Conservation (phyloP, 2,329 filamentous ascomycete genomes). For the Bipolaris bicolor region DNA sequence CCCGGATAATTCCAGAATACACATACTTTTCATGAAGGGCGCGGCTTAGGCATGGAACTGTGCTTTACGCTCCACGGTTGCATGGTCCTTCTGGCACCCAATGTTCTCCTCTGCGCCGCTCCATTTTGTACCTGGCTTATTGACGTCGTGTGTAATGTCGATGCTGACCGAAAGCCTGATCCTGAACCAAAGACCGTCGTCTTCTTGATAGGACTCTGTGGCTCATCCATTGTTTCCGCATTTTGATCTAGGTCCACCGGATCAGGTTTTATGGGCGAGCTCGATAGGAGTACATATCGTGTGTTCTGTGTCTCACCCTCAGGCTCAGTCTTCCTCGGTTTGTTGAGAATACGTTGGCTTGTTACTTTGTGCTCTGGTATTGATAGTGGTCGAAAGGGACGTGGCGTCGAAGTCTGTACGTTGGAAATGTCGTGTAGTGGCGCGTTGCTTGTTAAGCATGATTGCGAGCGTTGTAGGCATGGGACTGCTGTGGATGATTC, state of each 20-base stretch:
- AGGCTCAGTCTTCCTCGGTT: constrained; percentile 33
- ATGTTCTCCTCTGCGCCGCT: constrained; percentile 51
- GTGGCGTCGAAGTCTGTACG: constrained; percentile 17
- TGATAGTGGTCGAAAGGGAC: constrained; percentile 33
- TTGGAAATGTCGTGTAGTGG: constrained; percentile 47
- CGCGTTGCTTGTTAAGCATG: constrained; percentile 19
- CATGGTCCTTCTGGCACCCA: constrained; percentile 59
- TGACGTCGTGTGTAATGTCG: constrained; percentile 54
- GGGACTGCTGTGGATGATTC: constrained; percentile 8
- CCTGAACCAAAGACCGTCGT: neutral
- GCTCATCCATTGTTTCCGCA: constrained; percentile 12
- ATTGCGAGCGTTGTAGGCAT: constrained; percentile 30
- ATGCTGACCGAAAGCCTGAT: constrained; percentile 44
- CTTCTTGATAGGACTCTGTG: constrained; percentile 18
- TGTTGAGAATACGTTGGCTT: constrained; percentile 43
- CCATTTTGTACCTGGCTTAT: constrained; percentile 41
- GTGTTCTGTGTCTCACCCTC: constrained; percentile 34
- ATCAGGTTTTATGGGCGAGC: constrained; percentile 49
- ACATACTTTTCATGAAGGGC: constrained; percentile 16
- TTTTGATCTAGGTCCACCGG: constrained; percentile 11
- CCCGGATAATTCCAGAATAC: neutral
- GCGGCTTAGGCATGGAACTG: constrained; percentile 40
- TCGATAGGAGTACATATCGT: constrained; percentile 58
- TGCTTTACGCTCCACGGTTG: constrained; percentile 57
- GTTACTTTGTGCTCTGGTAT: constrained; percentile 38